Evolutionary conservation across 1,284 basidiomycete genomes (phyloP).

Genomic region (Rugiboletus extremiorientalis): DNA sequence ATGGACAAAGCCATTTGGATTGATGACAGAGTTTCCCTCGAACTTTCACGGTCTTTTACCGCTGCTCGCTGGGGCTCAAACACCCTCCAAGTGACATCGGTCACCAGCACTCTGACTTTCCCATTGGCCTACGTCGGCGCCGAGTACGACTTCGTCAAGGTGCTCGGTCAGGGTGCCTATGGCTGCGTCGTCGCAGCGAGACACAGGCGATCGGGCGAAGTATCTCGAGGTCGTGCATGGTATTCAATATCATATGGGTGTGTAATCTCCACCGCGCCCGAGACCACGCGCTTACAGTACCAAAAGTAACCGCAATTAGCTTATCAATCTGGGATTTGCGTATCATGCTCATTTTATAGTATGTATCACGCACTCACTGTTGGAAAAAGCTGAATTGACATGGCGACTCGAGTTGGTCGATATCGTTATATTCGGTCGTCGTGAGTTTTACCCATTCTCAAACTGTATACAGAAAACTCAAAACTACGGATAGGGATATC

Average conservation of each 20-base stretch:
- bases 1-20: too few relatives aligned
- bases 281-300: not conserved
- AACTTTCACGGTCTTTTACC: not conserved
- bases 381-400: not conserved
- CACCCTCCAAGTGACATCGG: not conserved
- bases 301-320: constrained; percentile 15
- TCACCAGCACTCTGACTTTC: not conserved
- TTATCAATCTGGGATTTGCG: constrained; percentile 20
- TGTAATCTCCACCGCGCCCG: not conserved
- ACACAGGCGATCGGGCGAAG: constrained; percentile 80
- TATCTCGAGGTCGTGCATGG: constrained; percentile 7
- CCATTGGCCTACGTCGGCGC: constrained; percentile 66
- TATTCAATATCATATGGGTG: constrained; percentile 14
- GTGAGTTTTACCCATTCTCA: constrained; percentile 5
- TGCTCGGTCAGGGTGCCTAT: constrained; percentile 93
- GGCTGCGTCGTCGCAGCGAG: constrained; percentile 89
- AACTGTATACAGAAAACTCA: not conserved
- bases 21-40: too few relatives aligned
- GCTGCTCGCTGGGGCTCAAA: not conserved
- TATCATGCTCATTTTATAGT: constrained; percentile 5
- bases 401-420: constrained; percentile 9
- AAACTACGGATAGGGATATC: constrained; percentile 15
- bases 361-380: not conserved
- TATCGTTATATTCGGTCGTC: constrained; percentile 10
- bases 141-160: constrained; percentile 93